Base-by-base conservation (phyloP, 2,329 filamentous ascomycete species). In the Pseudogymnoascus sp. region DNA sequence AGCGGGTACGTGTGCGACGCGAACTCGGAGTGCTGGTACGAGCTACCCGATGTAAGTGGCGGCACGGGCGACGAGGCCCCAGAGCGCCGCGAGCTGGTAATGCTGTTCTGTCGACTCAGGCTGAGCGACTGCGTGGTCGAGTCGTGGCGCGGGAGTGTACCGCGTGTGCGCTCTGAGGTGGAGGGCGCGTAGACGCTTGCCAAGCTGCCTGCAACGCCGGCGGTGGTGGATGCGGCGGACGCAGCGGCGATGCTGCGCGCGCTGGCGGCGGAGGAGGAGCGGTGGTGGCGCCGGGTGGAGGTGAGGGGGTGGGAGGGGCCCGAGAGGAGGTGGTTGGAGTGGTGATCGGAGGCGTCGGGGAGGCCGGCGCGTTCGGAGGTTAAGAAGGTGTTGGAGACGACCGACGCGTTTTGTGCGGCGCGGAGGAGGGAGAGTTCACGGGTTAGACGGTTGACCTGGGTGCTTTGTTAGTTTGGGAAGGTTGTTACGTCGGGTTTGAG, bases 361-460 rank as follows among this genome's bases (percentile, higher is more conserved):
- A 80, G 80, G 62, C 80, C 80, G 29, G 83, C 78, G 26, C 47
- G 47, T 8, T 40, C 56, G 0, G 83, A 85, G 2, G 81, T 80
- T 0, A 85, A 87, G 2, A 85, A 88, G n/a, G 83, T 74, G 70
- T 87, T 88, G 50, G 85, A 87, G 4, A 80, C 83, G 31, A 86
- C 84, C 0, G 85, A 88, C 6, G 85, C 84, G 70, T 88, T 88
- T 64, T 88, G 84, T 24, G 84, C 82, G 31, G 83, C 82, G 62
- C 93, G 89, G n/a, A 97, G 85, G 61, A 91, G 81, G 14, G 88
- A 87, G 37, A 97, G 85, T 74, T 97, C 93, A 64, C 93, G 89
- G 0, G 91, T 96, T 33, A 97, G 82, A 35, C 93, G 91, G 77
- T 97, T 97, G 65, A 97, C 90, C 91, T 93, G 72, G 47, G 13